Evolutionary conservation across 2,329 filamentous ascomycete species (phyloP), one percentile per base, ranked within the genome.

Genomic region (Cryoendolithus antarcticus): DNA sequence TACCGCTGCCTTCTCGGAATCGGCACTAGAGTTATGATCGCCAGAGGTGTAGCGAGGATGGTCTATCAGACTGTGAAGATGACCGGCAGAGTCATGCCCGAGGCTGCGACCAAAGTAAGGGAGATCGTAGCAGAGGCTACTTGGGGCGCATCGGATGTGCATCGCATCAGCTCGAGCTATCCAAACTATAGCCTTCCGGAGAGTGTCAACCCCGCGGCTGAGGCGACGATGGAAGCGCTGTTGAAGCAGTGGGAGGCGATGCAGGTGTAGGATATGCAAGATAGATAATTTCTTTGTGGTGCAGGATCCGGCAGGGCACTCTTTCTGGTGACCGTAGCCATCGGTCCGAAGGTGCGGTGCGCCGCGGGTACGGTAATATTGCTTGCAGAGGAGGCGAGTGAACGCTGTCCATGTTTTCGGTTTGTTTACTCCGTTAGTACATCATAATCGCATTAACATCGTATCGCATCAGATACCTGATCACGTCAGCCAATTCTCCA

Each of bases 11-110:
- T 37, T 9, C 35, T 37, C 21, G 35, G 24, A 9, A 37, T 29
- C 31, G 37, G 37, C 30, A 31, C 37, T 30, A 29, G 36, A n/a
- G 27, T 37, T 6, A 37, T 37, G 35, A 37, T 37, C 27, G 35
- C 21, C n/a, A 27, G 35, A 7, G 35, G 35, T 13, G 21, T 37
- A 2, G 35, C 35, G 12, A 27, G 35, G 8, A 37, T 37, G 35
- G 27, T 37, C 6, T 37, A 37, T n/a, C 35, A 37, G 28, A 30
- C 35, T 11, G n/a, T 15, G 11, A 28, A 30, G 9, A 9, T 21
- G 13, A 21, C 15, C 9, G 10, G 27, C 4, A 12, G 12, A 11
- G 8, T 11, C 5, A 8, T 13, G 21, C 21, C 32, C 9, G 21
- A 21, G 6, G 9, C 34, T 34, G 37, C 27, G 32, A 32, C 9